Conservation (phyloP, 2,329 filamentous ascomycete species). For the Dichotomopilus funicola region DNA sequence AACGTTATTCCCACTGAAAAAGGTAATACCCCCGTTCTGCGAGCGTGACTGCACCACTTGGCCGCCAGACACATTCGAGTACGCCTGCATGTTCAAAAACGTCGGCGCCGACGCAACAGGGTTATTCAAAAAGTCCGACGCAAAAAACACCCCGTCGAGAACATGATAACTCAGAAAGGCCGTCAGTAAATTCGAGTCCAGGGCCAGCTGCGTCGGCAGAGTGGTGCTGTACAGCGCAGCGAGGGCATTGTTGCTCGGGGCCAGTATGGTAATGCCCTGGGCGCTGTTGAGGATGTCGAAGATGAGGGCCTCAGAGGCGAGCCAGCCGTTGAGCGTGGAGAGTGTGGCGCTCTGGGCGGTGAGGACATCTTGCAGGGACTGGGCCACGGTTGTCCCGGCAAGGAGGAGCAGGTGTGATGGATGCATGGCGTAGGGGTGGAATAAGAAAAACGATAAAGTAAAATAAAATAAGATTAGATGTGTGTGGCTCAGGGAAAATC, state of each 20-base stretch:
- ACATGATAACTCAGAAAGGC: conserved; percentile 54
- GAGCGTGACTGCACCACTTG: conserved; percentile 47
- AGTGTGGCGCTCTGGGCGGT: conserved; percentile 18
- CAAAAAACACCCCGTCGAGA: conserved; percentile 43
- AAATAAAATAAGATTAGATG: too few relatives aligned
- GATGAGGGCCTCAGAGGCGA: conserved; percentile 32
- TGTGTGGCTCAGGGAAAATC: too few relatives aligned
- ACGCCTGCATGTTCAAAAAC: conserved; percentile 43
- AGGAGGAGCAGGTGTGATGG: conserved; percentile 3
- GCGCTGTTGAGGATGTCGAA: conserved; percentile 32
- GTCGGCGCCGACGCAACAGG: conserved; percentile 32
- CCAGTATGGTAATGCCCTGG: conserved; percentile 51
- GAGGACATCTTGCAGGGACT: conserved; percentile 20
- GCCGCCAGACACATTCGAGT: conserved; percentile 52
- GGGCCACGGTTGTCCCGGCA: not conserved
- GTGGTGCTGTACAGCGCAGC: conserved; percentile 32
- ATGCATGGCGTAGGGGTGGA: conserved; percentile 1
- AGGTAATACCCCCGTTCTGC: conserved; percentile 37
- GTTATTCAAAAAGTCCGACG: conserved; percentile 25
- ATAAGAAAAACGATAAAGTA: too few relatives aligned
- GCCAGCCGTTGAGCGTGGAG: conserved; percentile 26
- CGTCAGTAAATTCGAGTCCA: conserved; percentile 23
- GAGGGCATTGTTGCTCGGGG: conserved; percentile 48
- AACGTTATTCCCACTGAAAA: conserved; percentile 47
- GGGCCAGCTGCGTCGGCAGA: conserved; percentile 20